phyloP scores from a whole-genome alignment of 306 rosid genomes.

The Arachis stenosperma region DNA sequence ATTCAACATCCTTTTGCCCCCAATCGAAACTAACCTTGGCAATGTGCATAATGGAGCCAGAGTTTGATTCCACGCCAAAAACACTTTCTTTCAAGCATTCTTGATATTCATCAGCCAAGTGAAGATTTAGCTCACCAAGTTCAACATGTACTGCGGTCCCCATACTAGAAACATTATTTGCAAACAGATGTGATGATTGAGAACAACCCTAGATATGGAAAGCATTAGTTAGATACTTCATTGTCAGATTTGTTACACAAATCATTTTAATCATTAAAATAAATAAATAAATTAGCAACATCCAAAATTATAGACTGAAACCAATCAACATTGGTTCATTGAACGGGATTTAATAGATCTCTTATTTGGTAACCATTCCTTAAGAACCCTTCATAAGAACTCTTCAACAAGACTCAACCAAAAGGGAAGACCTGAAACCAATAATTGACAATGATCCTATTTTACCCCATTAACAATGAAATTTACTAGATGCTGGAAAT shows the following conservation, averaged over 20 bases:
- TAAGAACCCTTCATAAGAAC: slow-evolving; percentile 8
- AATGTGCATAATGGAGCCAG: slow-evolving; percentile 81
- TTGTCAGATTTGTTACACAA: slow-evolving; percentile 25
- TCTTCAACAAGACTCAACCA: slow-evolving; percentile 20
- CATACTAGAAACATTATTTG: slow-evolving; percentile 81
- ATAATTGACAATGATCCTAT: slow-evolving; percentile 2
- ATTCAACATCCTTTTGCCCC: slow-evolving; percentile 89
- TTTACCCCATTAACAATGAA: background rate
- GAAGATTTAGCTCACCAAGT: slow-evolving; percentile 92
- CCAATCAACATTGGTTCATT: slow-evolving; percentile 18
- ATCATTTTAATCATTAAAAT: slow-evolving; percentile 11
- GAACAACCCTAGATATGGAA: slow-evolving; percentile 78
- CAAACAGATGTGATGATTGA: slow-evolving; percentile 87
- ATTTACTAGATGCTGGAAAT: background rate
- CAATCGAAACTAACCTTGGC: slow-evolving; percentile 92
- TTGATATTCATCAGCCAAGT: slow-evolving; percentile 92
- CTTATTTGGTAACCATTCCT: slow-evolving; percentile 2
- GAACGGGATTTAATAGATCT: slow-evolving; percentile 24
- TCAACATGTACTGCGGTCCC: slow-evolving; percentile 86
- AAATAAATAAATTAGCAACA: slow-evolving; percentile 11
- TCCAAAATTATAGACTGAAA: slow-evolving; percentile 16
- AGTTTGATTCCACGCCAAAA: slow-evolving; percentile 89
- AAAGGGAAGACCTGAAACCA: slow-evolving; percentile 23
- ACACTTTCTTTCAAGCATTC: slow-evolving; percentile 85
- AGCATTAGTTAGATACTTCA: slow-evolving; percentile 32